Evolutionary conservation across 345 rosid genomes (phyloP).

Genomic region (Gossypium thurberi): DNA sequence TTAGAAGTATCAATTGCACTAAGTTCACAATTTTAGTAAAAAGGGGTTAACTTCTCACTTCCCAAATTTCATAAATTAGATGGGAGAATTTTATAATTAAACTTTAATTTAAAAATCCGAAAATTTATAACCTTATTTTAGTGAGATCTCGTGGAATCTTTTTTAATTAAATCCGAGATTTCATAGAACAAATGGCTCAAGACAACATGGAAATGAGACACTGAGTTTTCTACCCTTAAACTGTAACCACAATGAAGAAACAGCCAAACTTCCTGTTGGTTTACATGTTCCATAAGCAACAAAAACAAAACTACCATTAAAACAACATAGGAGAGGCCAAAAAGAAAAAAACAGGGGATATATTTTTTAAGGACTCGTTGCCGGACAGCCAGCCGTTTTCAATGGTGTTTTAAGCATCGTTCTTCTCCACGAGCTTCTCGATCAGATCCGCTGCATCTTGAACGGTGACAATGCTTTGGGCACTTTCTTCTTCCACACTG

Average conservation of each 20-base stretch:
- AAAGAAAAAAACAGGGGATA: neutral
- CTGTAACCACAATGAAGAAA: neutral
- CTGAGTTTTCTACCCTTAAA: neutral
- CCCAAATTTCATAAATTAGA: too few species aligned
- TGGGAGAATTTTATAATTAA: too few species aligned
- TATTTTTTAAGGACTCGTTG: neutral
- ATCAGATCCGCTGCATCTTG: slow-evolving; percentile 75
- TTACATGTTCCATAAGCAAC: neutral
- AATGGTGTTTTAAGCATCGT: slow-evolving; percentile 19
- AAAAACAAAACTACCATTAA: neutral
- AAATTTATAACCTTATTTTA: too few species aligned
- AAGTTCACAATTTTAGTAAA: too few species aligned
- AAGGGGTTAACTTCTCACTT: too few species aligned
- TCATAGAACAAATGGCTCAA: neutral
- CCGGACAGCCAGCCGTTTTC: neutral
- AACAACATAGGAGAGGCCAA: neutral
- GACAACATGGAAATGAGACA: neutral
- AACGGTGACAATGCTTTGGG: slow-evolving; percentile 49
- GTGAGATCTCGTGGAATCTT: too few species aligned
- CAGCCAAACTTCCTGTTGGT: neutral
- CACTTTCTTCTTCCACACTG: slow-evolving; percentile 62
- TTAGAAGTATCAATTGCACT: too few species aligned
- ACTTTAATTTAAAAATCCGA: too few species aligned
- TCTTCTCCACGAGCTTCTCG: slow-evolving; percentile 39
- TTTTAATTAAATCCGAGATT: too few species aligned